Conservation (phyloP, 2,329 filamentous ascomycete genomes). For the Monosporascus sp. region DNA sequence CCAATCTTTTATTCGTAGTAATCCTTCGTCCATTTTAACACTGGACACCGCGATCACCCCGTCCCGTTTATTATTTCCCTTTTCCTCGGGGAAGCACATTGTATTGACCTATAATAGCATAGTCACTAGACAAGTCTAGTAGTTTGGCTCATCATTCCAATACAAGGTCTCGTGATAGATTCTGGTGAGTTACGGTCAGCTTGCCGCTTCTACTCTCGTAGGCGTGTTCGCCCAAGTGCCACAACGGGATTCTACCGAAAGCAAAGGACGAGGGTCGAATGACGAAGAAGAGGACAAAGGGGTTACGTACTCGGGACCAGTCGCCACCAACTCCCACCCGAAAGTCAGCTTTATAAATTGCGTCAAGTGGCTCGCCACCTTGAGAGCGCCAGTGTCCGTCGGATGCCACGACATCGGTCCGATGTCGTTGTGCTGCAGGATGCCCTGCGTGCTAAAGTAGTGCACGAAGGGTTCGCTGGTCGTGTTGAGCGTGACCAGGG, state of each 20-base stretch:
- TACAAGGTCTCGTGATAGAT: slow-evolving; percentile 43
- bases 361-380: slow-evolving; percentile 54
- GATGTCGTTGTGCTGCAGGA: slow-evolving; percentile 58
- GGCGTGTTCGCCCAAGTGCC: neutral
- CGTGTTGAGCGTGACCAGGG: slow-evolving; percentile 24
- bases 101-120: too few species aligned
- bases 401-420: slow-evolving; percentile 49
- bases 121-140: slow-evolving; percentile 22
- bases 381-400: slow-evolving; percentile 56
- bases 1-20: too few species aligned
- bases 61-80: too few species aligned
- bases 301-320: slow-evolving; percentile 46
- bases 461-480: slow-evolving; percentile 45
- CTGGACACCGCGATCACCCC: too few species aligned
- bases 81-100: too few species aligned
- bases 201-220: neutral
- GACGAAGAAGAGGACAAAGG: slow-evolving; percentile 10
- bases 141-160: slow-evolving; percentile 45
- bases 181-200: slow-evolving; percentile 14
- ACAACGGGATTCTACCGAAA: neutral
- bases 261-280: slow-evolving; percentile 8
- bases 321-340: slow-evolving; percentile 50
- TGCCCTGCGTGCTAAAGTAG: slow-evolving; percentile 57
- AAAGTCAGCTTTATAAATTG: slow-evolving; percentile 52
- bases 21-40: too few species aligned